A percentile compares a stretch with the other conserved stretches of the same genome.
These are phyloP conservation scores for Ascochyta viciae-villosae DNA, from an alignment of 2,329 filamentous ascomycete species.

Conservation along the genomic window DNA sequence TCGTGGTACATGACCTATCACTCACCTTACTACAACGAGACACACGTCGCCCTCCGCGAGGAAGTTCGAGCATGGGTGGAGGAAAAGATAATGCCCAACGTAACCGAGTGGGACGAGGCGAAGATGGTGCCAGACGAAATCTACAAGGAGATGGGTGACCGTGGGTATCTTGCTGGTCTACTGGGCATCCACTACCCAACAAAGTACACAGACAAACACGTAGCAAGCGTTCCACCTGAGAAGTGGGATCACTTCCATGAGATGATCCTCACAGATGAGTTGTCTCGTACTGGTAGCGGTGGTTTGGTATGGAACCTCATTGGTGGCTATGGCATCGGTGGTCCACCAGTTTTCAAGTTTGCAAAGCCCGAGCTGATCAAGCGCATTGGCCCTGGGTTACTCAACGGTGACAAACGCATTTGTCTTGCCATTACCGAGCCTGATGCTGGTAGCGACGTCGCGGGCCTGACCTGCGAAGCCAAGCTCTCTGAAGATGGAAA, in stretches of 20 bases:
- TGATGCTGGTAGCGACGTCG: slow-evolving; percentile 90
- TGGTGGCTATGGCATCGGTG: slow-evolving; percentile 95
- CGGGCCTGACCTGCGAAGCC: slow-evolving; percentile 93
- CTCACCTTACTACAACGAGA: slow-evolving; percentile 95
- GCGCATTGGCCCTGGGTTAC: slow-evolving; percentile 84
- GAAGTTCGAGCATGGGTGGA: slow-evolving; percentile 95
- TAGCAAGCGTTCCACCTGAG: slow-evolving; percentile 81
- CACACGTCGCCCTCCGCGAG: slow-evolving; percentile 86
- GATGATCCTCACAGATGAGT: slow-evolving; percentile 91
- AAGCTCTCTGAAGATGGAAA: slow-evolving; percentile 95
- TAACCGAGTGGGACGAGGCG: slow-evolving; percentile 96
- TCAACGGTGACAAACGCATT: slow-evolving; percentile 94
- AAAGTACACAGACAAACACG: slow-evolving; percentile 72
- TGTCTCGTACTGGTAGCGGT: slow-evolving; percentile 86
- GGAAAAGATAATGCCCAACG: slow-evolving; percentile 84
- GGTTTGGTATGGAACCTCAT: slow-evolving; percentile 97
- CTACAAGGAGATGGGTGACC: slow-evolving; percentile 94
- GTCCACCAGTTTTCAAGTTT: slow-evolving; percentile 90
- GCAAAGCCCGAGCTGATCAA: slow-evolving; percentile 85
- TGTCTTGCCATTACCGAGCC: slow-evolving; percentile 96
- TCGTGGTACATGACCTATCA: slow-evolving; percentile 96
- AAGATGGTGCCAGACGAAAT: slow-evolving; percentile 87
- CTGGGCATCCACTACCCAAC: slow-evolving; percentile 83
- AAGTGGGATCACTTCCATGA: slow-evolving; percentile 99
- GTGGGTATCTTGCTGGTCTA: slow-evolving; percentile 91